Percentiles rank a stretch among this genome's conserved stretches.
These are phyloP conservation scores for Cladophialophora exuberans DNA, from an alignment of 2,329 filamentous ascomycete species.

Conservation along the genomic window DNA sequence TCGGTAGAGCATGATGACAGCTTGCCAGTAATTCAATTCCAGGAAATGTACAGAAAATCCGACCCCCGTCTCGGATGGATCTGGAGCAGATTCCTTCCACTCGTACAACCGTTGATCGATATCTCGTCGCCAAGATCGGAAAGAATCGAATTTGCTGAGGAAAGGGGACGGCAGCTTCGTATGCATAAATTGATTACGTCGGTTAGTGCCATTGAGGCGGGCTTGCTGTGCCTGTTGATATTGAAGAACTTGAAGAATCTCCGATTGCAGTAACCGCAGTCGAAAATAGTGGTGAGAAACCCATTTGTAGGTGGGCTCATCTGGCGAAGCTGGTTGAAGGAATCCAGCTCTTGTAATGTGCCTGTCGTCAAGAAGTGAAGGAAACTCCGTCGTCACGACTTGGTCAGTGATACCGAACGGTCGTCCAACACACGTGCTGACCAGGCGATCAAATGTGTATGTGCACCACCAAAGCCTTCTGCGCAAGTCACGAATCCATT, in stretches of 20 bases:
- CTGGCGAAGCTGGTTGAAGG: conserved; percentile 60
- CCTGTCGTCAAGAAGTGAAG: conserved; percentile 82
- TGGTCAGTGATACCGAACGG: conserved; percentile 96
- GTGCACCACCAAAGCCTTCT: conserved; percentile 95
- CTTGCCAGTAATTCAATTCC: conserved; percentile 97
- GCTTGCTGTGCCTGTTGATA: conserved; percentile 86
- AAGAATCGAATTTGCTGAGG: conserved; percentile 78
- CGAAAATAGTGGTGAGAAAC: conserved; percentile 93
- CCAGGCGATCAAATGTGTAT: conserved; percentile 91
- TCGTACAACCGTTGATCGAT: conserved; percentile 80
- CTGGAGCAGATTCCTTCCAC: conserved; percentile 84
- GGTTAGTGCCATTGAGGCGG: conserved; percentile 66
- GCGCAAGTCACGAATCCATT: conserved; percentile 85
- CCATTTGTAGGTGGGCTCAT: conserved; percentile 80
- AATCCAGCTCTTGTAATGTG: conserved; percentile 84
- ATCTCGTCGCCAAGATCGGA: conserved; percentile 84
- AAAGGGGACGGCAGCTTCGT: conserved; percentile 82
- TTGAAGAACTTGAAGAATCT: conserved; percentile 91
- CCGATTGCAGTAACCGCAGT: conserved; percentile 84
- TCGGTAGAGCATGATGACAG: conserved; percentile 91
- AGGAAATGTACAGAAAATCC: conserved; percentile 87
- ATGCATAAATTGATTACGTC: conserved; percentile 72
- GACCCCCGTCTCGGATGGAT: conserved; percentile 78
- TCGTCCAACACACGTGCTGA: conserved; percentile 88
- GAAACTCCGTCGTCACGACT: conserved; percentile 93